Conservation (phyloP, 1,139 yeast species). For the Suhomyces yuchorum region DNA sequence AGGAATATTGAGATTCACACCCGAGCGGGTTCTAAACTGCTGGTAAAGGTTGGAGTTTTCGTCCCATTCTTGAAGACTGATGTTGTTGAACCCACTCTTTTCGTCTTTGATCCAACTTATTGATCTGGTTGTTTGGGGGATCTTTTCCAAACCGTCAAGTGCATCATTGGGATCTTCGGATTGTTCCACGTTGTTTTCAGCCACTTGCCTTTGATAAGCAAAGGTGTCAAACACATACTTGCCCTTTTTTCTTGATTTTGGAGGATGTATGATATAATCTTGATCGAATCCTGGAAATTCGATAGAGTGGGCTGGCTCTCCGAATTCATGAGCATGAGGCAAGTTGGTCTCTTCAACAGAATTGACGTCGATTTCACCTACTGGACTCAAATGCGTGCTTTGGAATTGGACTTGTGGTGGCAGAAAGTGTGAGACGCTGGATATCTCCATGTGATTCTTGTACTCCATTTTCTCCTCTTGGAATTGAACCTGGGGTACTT, state of each 20-base stretch:
- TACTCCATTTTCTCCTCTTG: neutral
- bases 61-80: conserved; percentile 39
- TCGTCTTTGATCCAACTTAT: conserved; percentile 17
- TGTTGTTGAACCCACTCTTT: conserved; percentile 19
- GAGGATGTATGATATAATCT: conserved; percentile 14
- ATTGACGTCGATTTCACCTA: conserved; percentile 16
- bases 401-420: conserved; percentile 1
- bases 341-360: conserved; percentile 20
- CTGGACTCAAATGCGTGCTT: conserved; percentile 15
- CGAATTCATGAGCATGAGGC: conserved; percentile 30
- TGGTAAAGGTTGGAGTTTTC: conserved; percentile 27
- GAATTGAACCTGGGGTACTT: neutral
- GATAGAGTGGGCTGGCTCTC: conserved; percentile 24
- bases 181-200: neutral
- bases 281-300: conserved; percentile 33
- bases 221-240: conserved; percentile 5
- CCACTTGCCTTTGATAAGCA: neutral
- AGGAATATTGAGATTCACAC: conserved; percentile 19
- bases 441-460: neutral
- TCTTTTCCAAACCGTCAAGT: conserved; percentile 33
- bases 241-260: conserved; percentile 11
- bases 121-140: conserved; percentile 27
- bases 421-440: neutral
- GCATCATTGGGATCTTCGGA: conserved; percentile 4
- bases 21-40: conserved; percentile 27